Percentiles rank a stretch among this genome's conserved stretches.
phyloP scores from a whole-genome alignment of 441 rosid species.

The Gossypium aridum region DNA sequence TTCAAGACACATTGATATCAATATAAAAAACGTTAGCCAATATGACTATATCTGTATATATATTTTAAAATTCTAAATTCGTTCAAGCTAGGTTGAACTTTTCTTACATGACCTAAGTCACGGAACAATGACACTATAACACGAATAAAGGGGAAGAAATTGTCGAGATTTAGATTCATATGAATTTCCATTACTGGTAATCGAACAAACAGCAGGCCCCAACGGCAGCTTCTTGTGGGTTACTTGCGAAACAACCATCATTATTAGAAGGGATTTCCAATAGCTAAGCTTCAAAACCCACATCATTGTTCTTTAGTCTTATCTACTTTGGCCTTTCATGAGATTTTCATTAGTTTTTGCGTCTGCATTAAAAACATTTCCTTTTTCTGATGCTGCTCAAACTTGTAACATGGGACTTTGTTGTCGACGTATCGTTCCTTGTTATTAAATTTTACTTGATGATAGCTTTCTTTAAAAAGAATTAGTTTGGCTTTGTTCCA shows the following conservation, averaged over 20 bases:
- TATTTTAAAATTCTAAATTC: not conserved
- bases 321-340: not conserved
- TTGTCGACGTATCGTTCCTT: not conserved
- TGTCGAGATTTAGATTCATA: not conserved
- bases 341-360: not conserved
- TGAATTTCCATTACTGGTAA: not conserved
- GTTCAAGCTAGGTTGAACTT: no score
- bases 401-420: not conserved
- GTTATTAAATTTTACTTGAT: not conserved
- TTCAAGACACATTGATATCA: no score
- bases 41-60: no score
- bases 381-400: not conserved
- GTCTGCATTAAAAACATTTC: not conserved
- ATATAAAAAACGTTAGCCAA: no score
- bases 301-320: not conserved
- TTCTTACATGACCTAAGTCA: no score
- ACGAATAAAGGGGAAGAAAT: not conserved
- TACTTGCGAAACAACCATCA: conserved; percentile 11
- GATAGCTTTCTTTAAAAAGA: not conserved
- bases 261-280: not conserved
- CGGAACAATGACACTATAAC: not conserved
- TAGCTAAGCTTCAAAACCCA: not conserved
- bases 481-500: not conserved
- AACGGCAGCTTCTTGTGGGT: conserved; percentile 3
- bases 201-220: not conserved